Conservation (phyloP, 2,329 filamentous ascomycete genomes). For the Fusarium sp. region DNA sequence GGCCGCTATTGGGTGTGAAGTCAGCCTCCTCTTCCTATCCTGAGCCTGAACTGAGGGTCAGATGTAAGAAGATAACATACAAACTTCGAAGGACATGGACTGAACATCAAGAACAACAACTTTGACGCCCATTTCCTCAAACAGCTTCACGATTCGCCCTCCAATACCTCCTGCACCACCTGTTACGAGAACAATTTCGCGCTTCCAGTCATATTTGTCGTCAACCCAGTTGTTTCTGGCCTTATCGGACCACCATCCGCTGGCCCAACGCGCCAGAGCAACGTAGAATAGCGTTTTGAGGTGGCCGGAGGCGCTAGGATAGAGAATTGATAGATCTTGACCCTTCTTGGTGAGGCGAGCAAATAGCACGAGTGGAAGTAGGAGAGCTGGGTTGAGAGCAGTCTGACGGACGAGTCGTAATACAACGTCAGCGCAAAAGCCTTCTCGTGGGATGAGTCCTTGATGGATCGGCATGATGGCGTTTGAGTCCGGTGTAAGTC, state of each 20-base stretch:
- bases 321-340: constrained; percentile 59
- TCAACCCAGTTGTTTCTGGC: constrained; percentile 48
- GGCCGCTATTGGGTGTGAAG: constrained; percentile 42
- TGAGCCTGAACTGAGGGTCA: not conserved
- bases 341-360: constrained; percentile 71
- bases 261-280: constrained; percentile 40
- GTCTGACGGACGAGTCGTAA: constrained; percentile 65
- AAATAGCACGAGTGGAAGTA: constrained; percentile 69
- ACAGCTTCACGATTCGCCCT: constrained; percentile 66
- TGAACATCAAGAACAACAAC: constrained; percentile 78
- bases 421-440: constrained; percentile 68
- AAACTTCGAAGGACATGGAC: constrained; percentile 60
- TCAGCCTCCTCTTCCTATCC: constrained; percentile 4
- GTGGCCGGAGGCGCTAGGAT: constrained; percentile 59
- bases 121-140: constrained; percentile 71
- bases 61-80: constrained; percentile 45
- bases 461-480: constrained; percentile 54
- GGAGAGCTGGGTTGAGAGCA: constrained; percentile 69
- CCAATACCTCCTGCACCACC: constrained; percentile 81
- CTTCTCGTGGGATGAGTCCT: constrained; percentile 63
- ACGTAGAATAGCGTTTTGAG: constrained; percentile 51
- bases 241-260: constrained; percentile 45
- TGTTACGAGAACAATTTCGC: constrained; percentile 76
- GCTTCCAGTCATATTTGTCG: constrained; percentile 68
- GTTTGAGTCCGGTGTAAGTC: not conserved